A percentile compares a stretch with the other conserved stretches of the same genome.
These are phyloP conservation scores for Metschnikowia baotianmanensis DNA, from an alignment of 805 yeast genomes.

Conservation along the genomic window DNA sequence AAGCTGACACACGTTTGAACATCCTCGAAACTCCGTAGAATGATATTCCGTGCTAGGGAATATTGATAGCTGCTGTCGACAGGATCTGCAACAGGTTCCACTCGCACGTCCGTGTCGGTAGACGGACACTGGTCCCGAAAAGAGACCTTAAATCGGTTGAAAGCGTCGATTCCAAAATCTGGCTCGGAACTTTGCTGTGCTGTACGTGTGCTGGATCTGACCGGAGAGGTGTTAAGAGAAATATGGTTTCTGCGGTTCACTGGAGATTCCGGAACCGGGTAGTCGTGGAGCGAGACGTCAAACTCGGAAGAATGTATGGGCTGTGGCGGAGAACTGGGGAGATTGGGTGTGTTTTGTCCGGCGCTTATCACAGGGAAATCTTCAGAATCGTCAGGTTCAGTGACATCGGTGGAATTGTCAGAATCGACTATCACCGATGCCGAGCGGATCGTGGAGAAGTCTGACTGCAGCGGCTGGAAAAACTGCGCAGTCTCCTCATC, in stretches of 20 bases:
- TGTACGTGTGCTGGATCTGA: constrained; percentile 2
- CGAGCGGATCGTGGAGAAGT: not conserved
- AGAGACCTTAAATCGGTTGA: constrained; percentile 37
- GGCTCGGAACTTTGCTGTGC: constrained; percentile 33
- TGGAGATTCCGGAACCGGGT: constrained; percentile 31
- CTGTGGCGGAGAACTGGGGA: constrained; percentile 42
- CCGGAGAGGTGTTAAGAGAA: constrained; percentile 15
- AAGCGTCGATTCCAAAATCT: constrained; percentile 52
- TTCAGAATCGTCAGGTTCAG: constrained; percentile 9
- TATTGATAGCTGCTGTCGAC: constrained; percentile 2
- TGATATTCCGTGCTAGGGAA: constrained; percentile 38
- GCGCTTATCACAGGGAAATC: not conserved
- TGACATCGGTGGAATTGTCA: constrained; percentile 8
- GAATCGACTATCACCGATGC: constrained; percentile 3
- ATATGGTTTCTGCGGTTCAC: constrained; percentile 8
- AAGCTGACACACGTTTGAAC: constrained; percentile 43
- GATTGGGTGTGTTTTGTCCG: not conserved
- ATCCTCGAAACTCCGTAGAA: constrained; percentile 49
- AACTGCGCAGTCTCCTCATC: constrained; percentile 3
- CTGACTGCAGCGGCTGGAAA: not conserved
- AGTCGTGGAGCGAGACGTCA: constrained; percentile 26
- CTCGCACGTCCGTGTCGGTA: constrained; percentile 30
- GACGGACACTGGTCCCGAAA: constrained; percentile 29
- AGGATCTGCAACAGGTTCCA: constrained; percentile 14
- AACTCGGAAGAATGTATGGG: constrained; percentile 32